These are phyloP conservation scores for Arthrinium puccinioides DNA, from an alignment of 2,329 filamentous ascomycete genomes.

Conservation along the genomic window DNA sequence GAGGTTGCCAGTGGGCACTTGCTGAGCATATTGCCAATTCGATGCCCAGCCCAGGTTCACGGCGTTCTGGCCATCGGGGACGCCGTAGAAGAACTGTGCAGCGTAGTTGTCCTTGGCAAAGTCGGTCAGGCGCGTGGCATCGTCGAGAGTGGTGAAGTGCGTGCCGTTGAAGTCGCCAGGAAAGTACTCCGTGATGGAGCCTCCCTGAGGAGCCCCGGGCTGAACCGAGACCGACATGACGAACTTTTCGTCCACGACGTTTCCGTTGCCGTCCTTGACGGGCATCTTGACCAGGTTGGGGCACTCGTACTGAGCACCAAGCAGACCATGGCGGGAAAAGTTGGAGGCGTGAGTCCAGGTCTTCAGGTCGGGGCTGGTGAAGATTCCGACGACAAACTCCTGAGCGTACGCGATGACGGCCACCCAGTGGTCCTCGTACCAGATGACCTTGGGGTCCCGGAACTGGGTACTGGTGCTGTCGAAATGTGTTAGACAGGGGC, in stretches of 20 bases:
- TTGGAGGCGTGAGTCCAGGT: conserved; percentile 52
- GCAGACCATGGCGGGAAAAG: conserved; percentile 44
- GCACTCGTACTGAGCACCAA: conserved; percentile 54
- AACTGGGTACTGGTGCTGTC: conserved; percentile 47
- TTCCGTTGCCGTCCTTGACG: conserved; percentile 21
- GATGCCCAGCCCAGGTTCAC: conserved; percentile 49
- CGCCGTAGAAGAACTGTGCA: conserved; percentile 46
- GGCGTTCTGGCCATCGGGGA: conserved; percentile 28
- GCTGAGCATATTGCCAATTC: conserved; percentile 52
- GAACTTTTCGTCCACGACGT: conserved; percentile 29
- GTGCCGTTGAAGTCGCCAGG: conserved; percentile 58
- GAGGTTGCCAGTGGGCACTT: conserved; percentile 42
- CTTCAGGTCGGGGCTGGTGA: conserved; percentile 50
- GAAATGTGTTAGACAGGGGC: too few relatives aligned
- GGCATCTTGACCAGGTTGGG: conserved; percentile 54
- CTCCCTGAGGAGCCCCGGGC: conserved; percentile 48
- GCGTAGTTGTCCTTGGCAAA: conserved; percentile 49
- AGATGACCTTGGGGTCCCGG: conserved; percentile 59
- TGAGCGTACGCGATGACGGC: conserved; percentile 47
- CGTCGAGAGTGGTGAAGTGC: conserved; percentile 42
- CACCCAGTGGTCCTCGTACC: conserved; percentile 50
- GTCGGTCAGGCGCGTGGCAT: conserved; percentile 31
- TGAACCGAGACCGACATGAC: conserved; percentile 47
- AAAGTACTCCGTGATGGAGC: conserved; percentile 49
- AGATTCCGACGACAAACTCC: conserved; percentile 54